Conservation (phyloP, 2,329 filamentous ascomycete species). For the Xylaria arbuscula region DNA sequence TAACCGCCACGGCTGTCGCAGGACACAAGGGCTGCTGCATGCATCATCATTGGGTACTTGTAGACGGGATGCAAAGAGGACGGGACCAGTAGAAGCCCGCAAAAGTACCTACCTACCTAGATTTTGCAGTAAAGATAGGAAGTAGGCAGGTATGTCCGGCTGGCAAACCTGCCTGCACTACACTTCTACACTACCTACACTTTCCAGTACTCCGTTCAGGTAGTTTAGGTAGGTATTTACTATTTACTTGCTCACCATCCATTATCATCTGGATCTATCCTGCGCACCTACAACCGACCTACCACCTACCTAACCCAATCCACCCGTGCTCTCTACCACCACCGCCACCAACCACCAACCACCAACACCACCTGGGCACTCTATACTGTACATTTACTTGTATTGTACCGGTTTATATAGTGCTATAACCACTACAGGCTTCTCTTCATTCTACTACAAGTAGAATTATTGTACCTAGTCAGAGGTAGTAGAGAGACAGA, state of each 20-base stretch:
- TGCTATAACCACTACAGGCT: background rate
- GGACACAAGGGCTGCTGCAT: slow-evolving; percentile 2
- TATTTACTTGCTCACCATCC: background rate
- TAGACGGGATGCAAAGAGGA: background rate
- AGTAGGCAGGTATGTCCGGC: background rate
- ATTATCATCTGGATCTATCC: background rate
- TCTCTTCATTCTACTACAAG: background rate
- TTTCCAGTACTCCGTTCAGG: no score
- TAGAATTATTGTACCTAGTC: background rate
- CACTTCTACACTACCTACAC: no score
- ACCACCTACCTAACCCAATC: background rate
- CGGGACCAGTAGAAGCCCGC: background rate
- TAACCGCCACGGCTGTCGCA: slow-evolving; percentile 5
- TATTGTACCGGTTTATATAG: background rate
- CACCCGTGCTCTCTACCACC: no score
- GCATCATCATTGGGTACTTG: background rate
- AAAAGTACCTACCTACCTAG: background rate
- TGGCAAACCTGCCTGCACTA: no score
- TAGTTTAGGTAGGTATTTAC: no score
- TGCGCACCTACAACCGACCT: background rate
- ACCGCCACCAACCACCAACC: background rate
- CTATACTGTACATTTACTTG: background rate
- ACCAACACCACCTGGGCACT: background rate
- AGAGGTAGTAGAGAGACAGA: no score
- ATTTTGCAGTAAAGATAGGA: background rate